phyloP scores from a whole-genome alignment of 768 basidiomycete genomes.

The Suillus spraguei region DNA sequence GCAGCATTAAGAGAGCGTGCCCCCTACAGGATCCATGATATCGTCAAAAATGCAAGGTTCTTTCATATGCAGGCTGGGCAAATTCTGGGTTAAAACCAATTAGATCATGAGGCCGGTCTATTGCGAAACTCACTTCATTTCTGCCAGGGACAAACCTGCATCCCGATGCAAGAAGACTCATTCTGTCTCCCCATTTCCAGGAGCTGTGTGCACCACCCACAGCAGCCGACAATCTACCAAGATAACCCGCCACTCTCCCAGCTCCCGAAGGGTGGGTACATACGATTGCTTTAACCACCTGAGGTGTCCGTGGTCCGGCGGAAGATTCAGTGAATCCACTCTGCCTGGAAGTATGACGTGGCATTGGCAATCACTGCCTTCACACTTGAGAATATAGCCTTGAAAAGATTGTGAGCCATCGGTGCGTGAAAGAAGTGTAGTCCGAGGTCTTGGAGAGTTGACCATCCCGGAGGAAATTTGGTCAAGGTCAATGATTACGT shows the following conservation, averaged over 20 bases:
- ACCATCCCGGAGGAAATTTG: neutral
- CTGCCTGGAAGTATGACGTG: too few relatives aligned
- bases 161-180: neutral
- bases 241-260: neutral
- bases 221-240: neutral
- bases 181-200: neutral
- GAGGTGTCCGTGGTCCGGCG: too few relatives aligned
- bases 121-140: neutral
- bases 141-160: neutral
- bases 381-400: neutral
- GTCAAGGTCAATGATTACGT: neutral
- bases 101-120: neutral
- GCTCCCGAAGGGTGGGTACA: neutral
- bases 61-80: neutral
- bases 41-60: neutral
- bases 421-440: neutral
- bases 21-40: neutral
- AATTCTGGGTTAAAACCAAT: neutral
- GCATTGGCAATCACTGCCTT: neutral
- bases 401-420: neutral
- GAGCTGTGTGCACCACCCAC: neutral
- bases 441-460: neutral
- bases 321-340: too few relatives aligned
- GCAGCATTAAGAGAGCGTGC: neutral
- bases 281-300: too few relatives aligned